Evolutionary conservation across 768 basidiomycete genomes (phyloP).

Genomic region (Podaxis sp.): DNA sequence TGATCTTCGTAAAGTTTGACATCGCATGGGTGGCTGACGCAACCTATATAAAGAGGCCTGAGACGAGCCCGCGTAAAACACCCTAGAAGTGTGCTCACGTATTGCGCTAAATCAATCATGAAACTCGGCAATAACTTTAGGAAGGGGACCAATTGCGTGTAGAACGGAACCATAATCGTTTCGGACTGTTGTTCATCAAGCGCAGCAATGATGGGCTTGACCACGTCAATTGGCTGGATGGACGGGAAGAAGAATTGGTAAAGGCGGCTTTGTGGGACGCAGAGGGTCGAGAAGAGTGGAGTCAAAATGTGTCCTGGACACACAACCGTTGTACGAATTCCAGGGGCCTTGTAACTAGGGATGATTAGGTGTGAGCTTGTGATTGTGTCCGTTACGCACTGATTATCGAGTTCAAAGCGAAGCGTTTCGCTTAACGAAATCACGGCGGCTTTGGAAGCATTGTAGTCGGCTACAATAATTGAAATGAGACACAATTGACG

Average conservation of each 20-base stretch:
- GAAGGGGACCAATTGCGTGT: constrained; percentile 53
- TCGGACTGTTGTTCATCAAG: constrained; percentile 78
- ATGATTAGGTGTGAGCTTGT: constrained; percentile 3
- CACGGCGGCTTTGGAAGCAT: constrained; percentile 89
- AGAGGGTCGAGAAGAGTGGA: constrained; percentile 63
- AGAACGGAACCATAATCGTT: constrained; percentile 70
- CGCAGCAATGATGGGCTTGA: constrained; percentile 77
- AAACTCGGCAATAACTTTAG: constrained; percentile 65
- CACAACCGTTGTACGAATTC: constrained; percentile 85
- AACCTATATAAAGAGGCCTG: constrained; percentile 34
- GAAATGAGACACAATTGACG: background rate
- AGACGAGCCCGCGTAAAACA: background rate
- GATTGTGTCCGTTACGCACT: constrained; percentile 30
- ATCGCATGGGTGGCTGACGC: constrained; percentile 69
- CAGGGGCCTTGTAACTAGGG: constrained; percentile 61
- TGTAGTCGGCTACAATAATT: constrained; percentile 67
- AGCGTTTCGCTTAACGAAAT: constrained; percentile 79
- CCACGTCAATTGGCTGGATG: constrained; percentile 66
- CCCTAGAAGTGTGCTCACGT: constrained; percentile 40
- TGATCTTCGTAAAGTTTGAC: constrained; percentile 62
- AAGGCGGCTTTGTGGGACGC: constrained; percentile 42
- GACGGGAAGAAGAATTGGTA: constrained; percentile 77
- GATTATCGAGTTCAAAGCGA: constrained; percentile 81
- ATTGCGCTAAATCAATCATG: constrained; percentile 68
- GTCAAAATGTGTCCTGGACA: constrained; percentile 79